These are phyloP conservation scores for Citrus mangshanensis DNA, from an alignment of 345 rosid genomes.

Conservation along the genomic window DNA sequence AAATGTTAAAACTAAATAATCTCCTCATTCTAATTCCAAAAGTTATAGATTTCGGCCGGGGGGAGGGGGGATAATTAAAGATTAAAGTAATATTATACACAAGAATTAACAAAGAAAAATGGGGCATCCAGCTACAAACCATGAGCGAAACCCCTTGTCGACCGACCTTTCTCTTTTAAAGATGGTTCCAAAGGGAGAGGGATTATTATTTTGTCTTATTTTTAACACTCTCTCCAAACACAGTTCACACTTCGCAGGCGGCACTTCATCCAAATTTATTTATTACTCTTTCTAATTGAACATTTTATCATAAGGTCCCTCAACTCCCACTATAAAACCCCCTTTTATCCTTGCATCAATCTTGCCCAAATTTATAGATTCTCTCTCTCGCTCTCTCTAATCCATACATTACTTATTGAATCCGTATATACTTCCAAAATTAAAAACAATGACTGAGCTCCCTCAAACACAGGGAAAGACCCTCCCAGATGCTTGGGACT, in stretches of 20 bases:
- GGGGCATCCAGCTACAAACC: background rate
- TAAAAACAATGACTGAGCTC: constrained; percentile 31
- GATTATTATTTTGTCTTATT: constrained; percentile 13
- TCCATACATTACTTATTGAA: background rate
- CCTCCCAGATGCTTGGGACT: constrained; percentile 89
- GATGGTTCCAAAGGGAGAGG: constrained; percentile 36
- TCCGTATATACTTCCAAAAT: background rate
- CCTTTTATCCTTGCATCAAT: background rate
- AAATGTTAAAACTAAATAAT: no score
- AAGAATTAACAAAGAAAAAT: background rate
- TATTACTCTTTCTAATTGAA: background rate
- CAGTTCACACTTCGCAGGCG: constrained; percentile 11
- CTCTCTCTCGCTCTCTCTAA: constrained; percentile 1
- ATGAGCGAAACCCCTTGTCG: background rate
- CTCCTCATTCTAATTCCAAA: no score
- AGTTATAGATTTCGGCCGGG: no score
- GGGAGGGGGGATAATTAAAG: rapidly evolving
- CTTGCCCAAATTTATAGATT: background rate
- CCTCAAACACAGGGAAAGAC: constrained; percentile 49
- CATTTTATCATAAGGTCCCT: background rate
- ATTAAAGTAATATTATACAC: no score
- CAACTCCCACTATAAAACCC: constrained; percentile 33
- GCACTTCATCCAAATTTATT: constrained; percentile 15
- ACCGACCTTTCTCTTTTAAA: constrained; percentile 11
- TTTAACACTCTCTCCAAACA: constrained; percentile 15